Conservation (phyloP, 148 eudicot genomes). For the Fallopia convolvulus region DNA sequence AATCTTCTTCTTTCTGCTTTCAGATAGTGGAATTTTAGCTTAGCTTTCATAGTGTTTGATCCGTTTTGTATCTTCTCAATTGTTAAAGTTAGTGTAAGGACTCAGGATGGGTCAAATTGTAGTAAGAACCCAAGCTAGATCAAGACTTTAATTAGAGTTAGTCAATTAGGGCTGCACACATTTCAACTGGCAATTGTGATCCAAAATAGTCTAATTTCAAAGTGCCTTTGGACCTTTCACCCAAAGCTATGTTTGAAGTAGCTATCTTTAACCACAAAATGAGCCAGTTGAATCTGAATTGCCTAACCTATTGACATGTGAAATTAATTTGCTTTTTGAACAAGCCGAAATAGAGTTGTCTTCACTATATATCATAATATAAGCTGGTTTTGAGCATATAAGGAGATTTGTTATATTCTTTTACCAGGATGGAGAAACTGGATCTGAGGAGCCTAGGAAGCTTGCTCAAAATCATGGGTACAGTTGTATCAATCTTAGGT, state of each 20-base stretch:
- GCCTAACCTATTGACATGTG: not conserved
- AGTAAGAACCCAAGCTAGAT: not conserved
- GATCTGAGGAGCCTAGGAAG: conserved; percentile 28
- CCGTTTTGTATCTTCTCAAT: not conserved
- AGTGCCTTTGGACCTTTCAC: no score
- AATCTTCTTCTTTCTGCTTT: conserved; percentile 4
- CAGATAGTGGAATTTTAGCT: not conserved
- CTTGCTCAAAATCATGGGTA: conserved; percentile 33
- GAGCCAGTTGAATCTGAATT: not conserved
- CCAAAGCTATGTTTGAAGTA: no score
- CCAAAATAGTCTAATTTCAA: not conserved
- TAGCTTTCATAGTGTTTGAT: not conserved
- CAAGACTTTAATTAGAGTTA: not conserved
- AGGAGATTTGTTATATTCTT: not conserved
- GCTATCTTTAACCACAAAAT: not conserved
- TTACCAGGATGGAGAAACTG: conserved; percentile 38
- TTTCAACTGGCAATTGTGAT: not conserved
- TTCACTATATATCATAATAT: not conserved
- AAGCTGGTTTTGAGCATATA: not conserved
- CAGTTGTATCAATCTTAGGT: conserved; percentile 37
- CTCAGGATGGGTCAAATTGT: not conserved
- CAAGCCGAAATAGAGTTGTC: not conserved
- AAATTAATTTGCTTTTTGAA: not conserved
- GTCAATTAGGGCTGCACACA: not conserved
- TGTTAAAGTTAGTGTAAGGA: not conserved